These are phyloP conservation scores for Boletus reticuloceps DNA, from an alignment of 768 basidiomycete species.

Conservation along the genomic window DNA sequence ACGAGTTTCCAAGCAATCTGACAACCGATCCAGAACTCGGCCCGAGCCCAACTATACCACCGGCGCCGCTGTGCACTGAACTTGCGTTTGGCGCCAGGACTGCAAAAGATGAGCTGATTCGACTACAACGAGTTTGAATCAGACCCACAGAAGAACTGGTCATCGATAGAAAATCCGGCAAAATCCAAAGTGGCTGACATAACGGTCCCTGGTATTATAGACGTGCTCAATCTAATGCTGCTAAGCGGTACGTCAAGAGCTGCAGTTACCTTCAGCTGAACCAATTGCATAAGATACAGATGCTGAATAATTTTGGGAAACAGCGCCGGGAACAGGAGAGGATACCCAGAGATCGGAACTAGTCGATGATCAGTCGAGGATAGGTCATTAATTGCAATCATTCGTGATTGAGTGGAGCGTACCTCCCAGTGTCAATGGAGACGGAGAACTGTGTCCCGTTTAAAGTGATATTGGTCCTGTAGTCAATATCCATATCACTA, in stretches of 20 bases:
- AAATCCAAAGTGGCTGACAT: constrained; percentile 30
- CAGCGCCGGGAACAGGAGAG: constrained; percentile 39
- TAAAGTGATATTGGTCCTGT: constrained; percentile 39
- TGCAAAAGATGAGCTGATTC: constrained; percentile 8
- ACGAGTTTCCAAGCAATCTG: constrained; percentile 30
- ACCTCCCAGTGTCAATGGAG: constrained; percentile 48
- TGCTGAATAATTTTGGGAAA: constrained; percentile 37
- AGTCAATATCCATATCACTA: constrained; percentile 34
- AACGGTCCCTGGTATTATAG: constrained; percentile 23
- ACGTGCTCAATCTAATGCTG: background rate
- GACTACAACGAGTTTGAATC: background rate
- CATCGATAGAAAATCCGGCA: constrained; percentile 44
- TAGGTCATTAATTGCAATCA: too few species aligned
- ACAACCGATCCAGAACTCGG: constrained; percentile 54
- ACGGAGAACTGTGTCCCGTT: constrained; percentile 33
- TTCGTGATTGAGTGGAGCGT: constrained; percentile 1
- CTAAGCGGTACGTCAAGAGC: background rate
- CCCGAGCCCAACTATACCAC: constrained; percentile 56
- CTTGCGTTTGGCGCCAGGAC: constrained; percentile 16
- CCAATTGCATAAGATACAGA: constrained; percentile 55
- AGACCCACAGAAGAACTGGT: constrained; percentile 32
- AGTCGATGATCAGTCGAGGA: constrained; percentile 2
- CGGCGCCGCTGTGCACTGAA: background rate
- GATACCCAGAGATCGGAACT: constrained; percentile 70
- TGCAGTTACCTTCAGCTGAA: constrained; percentile 41